These are phyloP conservation scores for Leishmania lainsoni DNA, from an alignment of 208 protist genomes.

Conservation along the genomic window DNA sequence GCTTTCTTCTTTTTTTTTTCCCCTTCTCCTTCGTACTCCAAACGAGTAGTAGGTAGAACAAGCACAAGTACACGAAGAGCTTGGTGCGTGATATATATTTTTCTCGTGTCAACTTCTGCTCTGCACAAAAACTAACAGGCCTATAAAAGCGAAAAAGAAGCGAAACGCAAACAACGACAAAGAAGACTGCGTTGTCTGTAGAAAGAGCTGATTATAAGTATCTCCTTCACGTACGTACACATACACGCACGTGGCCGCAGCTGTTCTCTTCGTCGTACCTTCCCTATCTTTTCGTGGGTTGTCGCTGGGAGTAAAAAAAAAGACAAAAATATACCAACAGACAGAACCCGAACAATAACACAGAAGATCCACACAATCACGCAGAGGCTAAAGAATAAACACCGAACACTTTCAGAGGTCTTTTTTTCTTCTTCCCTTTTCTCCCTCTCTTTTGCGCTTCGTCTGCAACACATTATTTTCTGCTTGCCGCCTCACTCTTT, in stretches of 20 bases:
- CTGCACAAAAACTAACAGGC: not conserved
- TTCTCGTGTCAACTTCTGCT: not conserved
- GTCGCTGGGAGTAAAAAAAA: not conserved
- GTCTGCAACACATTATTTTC: not conserved
- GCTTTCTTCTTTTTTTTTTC: not conserved
- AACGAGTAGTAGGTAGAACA: not conserved
- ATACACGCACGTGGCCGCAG: not conserved
- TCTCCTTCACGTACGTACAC: not conserved
- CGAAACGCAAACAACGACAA: not conserved
- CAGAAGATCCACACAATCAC: not conserved
- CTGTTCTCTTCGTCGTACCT: not conserved
- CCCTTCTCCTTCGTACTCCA: not conserved
- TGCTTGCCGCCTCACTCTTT: not conserved
- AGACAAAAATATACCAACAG: not conserved
- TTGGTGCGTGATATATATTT: not conserved
- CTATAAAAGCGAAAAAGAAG: not conserved
- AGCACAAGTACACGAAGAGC: not conserved
- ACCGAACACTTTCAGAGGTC: not conserved
- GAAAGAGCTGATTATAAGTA: not conserved
- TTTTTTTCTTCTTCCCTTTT: too few relatives aligned
- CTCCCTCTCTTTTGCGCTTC: not conserved
- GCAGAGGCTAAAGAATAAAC: not conserved
- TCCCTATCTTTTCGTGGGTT: not conserved
- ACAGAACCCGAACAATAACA: not conserved
- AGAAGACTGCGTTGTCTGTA: not conserved